Evolutionary conservation across 2,329 filamentous ascomycete species (phyloP).

Genomic region (Tolypocladium capitatum): DNA sequence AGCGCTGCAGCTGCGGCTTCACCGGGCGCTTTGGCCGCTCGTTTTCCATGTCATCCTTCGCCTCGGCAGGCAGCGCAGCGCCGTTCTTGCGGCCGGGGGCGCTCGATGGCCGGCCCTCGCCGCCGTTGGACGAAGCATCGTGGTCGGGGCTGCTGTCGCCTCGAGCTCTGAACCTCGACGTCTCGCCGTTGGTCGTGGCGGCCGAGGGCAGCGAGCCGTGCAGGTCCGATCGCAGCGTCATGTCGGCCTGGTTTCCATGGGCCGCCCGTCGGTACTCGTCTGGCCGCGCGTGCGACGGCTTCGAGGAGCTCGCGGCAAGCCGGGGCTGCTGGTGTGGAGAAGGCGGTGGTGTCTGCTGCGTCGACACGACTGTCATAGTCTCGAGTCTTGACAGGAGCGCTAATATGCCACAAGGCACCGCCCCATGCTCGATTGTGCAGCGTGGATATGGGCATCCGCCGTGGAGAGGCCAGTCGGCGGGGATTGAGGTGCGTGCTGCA

Average conservation of each 20-base stretch:
- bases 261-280: slow-evolving; percentile 8
- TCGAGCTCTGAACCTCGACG: slow-evolving; percentile 14
- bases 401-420: background rate
- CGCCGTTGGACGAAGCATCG: slow-evolving; percentile 14
- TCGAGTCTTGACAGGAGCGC: background rate
- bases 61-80: slow-evolving; percentile 8
- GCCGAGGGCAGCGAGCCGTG: slow-evolving; percentile 17
- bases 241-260: slow-evolving; percentile 13
- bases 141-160: slow-evolving; percentile 15
- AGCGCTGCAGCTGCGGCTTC: slow-evolving; percentile 40
- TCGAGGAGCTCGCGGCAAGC: slow-evolving; percentile 12
- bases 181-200: slow-evolving; percentile 15
- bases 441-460: background rate
- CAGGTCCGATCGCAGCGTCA: slow-evolving; percentile 20
- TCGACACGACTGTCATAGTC: slow-evolving; percentile 6
- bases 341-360: slow-evolving; percentile 7
- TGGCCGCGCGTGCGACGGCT: slow-evolving; percentile 11
- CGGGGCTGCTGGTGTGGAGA: slow-evolving; percentile 4
- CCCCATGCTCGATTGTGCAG: slow-evolving; percentile 1
- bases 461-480: background rate
- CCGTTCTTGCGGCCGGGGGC: slow-evolving; percentile 30
- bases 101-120: slow-evolving; percentile 29
- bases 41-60: slow-evolving; percentile 19
- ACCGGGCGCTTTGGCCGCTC: slow-evolving; percentile 23
- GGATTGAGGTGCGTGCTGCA: background rate